Conservation (phyloP, 768 basidiomycete species). For the Podaxis sp. region DNA sequence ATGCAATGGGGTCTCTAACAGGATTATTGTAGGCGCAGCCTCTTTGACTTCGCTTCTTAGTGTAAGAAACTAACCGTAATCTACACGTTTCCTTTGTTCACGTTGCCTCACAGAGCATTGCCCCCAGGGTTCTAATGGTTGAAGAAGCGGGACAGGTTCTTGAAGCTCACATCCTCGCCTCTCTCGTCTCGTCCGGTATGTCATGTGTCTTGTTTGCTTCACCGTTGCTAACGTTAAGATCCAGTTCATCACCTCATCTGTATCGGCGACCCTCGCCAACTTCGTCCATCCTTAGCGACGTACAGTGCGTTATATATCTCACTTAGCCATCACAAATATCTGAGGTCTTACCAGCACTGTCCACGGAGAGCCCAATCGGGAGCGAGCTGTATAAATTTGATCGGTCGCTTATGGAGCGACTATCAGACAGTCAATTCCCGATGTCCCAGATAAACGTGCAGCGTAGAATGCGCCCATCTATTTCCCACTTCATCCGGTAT, state of each 20-base stretch:
- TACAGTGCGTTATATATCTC: constrained; percentile 41
- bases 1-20: not conserved
- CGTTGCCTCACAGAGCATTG: constrained; percentile 42
- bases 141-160: constrained; percentile 85
- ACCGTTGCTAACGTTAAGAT: not conserved
- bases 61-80: constrained; percentile 27
- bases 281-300: constrained; percentile 66
- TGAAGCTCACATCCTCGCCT: constrained; percentile 71
- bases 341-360: constrained; percentile 45
- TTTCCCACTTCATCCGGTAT: constrained; percentile 61
- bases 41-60: constrained; percentile 58
- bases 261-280: constrained; percentile 79
- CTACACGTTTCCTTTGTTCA: constrained; percentile 10
- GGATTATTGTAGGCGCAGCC: constrained; percentile 52
- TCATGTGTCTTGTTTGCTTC: not conserved
- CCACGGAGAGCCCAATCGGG: constrained; percentile 64
- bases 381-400: constrained; percentile 60
- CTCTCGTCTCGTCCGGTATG: constrained; percentile 50
- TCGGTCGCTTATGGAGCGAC: constrained; percentile 74
- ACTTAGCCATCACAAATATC: constrained; percentile 1
- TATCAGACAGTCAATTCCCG: constrained; percentile 50
- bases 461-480: constrained; percentile 70
- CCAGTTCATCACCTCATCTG: constrained; percentile 68
- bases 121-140: constrained; percentile 62
- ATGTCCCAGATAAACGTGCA: constrained; percentile 77